These are phyloP conservation scores for Zymoseptoria crescenta DNA, from an alignment of 2,329 filamentous ascomycete genomes.

Conservation along the genomic window DNA sequence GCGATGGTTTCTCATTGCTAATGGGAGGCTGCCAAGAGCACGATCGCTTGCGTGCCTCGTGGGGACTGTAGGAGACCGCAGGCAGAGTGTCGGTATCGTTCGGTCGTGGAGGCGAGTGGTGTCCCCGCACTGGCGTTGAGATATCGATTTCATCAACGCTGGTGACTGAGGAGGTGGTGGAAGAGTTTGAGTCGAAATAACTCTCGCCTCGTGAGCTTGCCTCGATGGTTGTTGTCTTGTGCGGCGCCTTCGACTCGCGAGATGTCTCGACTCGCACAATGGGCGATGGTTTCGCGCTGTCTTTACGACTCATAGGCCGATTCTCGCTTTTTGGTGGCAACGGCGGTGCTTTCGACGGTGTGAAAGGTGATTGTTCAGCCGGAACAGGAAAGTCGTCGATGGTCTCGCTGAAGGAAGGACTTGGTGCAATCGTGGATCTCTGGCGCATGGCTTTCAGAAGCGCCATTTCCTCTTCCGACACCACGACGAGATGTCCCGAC, in stretches of 20 bases:
- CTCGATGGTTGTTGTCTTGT: neutral
- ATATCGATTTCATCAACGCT: neutral
- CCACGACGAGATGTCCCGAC: conserved; percentile 33
- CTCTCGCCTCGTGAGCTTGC: neutral
- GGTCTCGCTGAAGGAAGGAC: conserved; percentile 8
- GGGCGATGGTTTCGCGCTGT: neutral
- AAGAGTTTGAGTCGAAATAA: neutral
- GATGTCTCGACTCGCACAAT: neutral
- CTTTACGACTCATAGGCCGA: neutral
- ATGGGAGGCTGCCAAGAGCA: neutral
- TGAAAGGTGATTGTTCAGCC: neutral
- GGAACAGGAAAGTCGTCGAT: neutral
- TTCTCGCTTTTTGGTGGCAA: neutral
- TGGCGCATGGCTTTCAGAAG: conserved; percentile 43
- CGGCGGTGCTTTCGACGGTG: neutral
- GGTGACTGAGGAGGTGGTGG: neutral
- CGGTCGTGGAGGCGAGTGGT: neutral
- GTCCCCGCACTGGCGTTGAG: neutral
- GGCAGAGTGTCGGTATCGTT: too few species aligned
- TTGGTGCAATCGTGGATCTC: conserved; percentile 42
- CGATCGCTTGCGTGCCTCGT: neutral
- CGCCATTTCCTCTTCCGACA: conserved; percentile 44
- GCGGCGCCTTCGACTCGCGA: neutral
- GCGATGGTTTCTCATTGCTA: conserved; percentile 5
- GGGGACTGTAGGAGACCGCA: too few species aligned